These are phyloP conservation scores for Corynascus novoguineensis DNA, from an alignment of 495 filamentous ascomycete species.

Conservation along the genomic window DNA sequence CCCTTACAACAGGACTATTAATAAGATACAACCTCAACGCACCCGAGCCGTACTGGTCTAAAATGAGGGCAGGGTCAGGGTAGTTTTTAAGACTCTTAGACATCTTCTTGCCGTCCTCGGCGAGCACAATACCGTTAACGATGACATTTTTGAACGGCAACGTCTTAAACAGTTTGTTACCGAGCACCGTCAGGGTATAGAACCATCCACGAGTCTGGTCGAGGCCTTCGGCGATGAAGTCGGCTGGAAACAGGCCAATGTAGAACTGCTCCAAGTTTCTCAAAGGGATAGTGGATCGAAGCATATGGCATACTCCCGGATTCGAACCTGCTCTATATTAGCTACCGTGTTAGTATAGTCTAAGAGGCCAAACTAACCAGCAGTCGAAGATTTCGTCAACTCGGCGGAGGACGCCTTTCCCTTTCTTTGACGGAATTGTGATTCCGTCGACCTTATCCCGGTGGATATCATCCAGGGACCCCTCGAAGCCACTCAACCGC, in stretches of 20 bases:
- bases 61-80: background rate
- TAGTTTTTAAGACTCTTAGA: constrained; percentile 2
- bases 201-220: constrained; percentile 78
- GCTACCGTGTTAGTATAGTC: constrained; percentile 71
- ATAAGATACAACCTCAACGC: background rate
- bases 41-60: constrained; percentile 1
- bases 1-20: background rate
- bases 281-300: constrained; percentile 44
- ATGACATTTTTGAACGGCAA: constrained; percentile 89
- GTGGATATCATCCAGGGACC: constrained; percentile 75
- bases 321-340: constrained; percentile 1
- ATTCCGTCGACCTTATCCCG: constrained; percentile 87
- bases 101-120: background rate
- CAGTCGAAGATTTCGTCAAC: constrained; percentile 90
- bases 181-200: constrained; percentile 83
- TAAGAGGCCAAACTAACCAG: constrained; percentile 56
- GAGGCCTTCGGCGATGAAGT: constrained; percentile 90
- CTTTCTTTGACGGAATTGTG: constrained; percentile 80
- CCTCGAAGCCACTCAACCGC: constrained; percentile 69
- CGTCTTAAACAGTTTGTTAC: constrained; percentile 77
- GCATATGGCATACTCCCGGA: constrained; percentile 7
- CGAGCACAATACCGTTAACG: constrained; percentile 78
- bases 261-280: constrained; percentile 70
- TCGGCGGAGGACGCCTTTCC: constrained; percentile 72
- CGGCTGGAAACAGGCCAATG: constrained; percentile 70